Conservation (phyloP, 371 early-diverging fungal species). For the Actinomortierella wolfii region DNA sequence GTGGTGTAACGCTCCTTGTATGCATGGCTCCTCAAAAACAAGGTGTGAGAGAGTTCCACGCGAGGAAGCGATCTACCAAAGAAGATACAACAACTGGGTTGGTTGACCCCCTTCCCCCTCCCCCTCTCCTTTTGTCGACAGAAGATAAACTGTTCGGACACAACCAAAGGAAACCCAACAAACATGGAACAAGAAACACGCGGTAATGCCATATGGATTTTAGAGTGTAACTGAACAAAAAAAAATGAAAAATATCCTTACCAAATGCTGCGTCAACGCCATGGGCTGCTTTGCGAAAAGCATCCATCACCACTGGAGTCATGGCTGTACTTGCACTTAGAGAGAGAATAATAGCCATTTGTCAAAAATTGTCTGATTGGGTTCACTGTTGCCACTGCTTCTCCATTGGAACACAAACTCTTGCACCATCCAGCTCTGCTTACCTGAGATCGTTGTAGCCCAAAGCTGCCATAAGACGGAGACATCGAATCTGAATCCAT, state of each 20-base stretch:
- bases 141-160: no score
- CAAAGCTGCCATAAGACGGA: conserved; percentile 34
- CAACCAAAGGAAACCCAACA: background rate
- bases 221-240: conserved; percentile 10
- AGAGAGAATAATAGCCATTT: background rate
- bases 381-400: no score
- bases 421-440: background rate
- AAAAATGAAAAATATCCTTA: conserved; percentile 12
- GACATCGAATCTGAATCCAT: conserved; percentile 44
- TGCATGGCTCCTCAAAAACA: no score
- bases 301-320: conserved; percentile 36
- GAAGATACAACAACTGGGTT: no score
- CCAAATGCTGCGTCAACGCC: conserved; percentile 46
- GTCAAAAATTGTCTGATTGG: no score
- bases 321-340: conserved; percentile 41
- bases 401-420: no score
- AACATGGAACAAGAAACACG: background rate
- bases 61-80: no score
- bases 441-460: conserved; percentile 43
- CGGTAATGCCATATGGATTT: background rate
- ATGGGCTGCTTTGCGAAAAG: conserved; percentile 33
- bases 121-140: no score
- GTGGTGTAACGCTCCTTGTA: no score
- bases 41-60: no score
- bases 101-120: no score